phyloP scores from a whole-genome alignment of 129 eudicot species.

The Artemisia tridentata region DNA sequence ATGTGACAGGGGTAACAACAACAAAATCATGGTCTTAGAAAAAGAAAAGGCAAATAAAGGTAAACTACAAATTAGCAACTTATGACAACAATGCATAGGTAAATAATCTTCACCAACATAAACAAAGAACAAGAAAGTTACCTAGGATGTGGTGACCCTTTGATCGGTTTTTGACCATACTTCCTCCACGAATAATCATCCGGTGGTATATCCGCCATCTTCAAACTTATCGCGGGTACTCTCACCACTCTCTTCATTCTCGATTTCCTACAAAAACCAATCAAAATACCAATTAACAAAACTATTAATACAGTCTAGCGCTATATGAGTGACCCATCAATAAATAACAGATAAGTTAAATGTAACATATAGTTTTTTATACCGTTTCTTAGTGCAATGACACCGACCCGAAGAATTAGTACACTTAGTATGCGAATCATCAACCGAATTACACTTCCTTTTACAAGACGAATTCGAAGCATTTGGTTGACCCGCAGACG shows the following conservation, averaged over 20 bases:
- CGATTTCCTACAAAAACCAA: slow-evolving; percentile 54
- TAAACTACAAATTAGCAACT: too few relatives aligned
- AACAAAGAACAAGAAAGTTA: slow-evolving; percentile 18
- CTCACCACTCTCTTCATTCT: slow-evolving; percentile 73
- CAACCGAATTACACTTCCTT: slow-evolving; percentile 79
- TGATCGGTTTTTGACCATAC: slow-evolving; percentile 97
- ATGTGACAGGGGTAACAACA: too few relatives aligned
- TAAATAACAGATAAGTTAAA: not conserved
- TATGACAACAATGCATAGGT: not conserved
- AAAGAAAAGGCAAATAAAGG: not conserved
- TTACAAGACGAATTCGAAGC: slow-evolving; percentile 71
- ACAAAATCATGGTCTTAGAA: too few relatives aligned
- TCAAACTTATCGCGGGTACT: slow-evolving; percentile 87
- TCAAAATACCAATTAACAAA: not conserved
- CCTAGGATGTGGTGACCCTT: slow-evolving; percentile 99
- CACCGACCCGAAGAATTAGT: slow-evolving; percentile 69
- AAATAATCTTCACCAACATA: not conserved
- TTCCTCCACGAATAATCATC: slow-evolving; percentile 99
- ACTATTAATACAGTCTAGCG: too few relatives aligned
- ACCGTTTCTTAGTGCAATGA: slow-evolving; percentile 91
- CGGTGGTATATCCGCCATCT: slow-evolving; percentile 96
- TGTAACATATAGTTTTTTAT: not conserved
- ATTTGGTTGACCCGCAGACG: slow-evolving; percentile 74
- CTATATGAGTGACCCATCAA: too few relatives aligned
- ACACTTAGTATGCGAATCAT: slow-evolving; percentile 65